Base-by-base conservation (phyloP, 192 early-diverging fungal species). In the Rhizophlyctis rosea region DNA sequence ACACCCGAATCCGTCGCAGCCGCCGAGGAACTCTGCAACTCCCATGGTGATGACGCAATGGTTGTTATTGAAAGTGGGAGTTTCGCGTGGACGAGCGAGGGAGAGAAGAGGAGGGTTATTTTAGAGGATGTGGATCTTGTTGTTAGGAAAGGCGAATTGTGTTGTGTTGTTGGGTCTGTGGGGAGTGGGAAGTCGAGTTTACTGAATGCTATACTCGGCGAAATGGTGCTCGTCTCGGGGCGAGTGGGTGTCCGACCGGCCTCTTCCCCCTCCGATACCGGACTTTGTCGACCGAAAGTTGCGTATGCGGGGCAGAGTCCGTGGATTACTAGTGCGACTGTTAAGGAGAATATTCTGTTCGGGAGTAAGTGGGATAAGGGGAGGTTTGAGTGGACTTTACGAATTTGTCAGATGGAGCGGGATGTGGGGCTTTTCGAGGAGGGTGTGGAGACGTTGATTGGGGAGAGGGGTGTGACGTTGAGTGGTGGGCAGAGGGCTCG, bases 401-500 rank as follows among this genome's bases (percentile, higher is more conserved):
- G 34, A n/a, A 77, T 61, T 4, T 73, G 73, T 39, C 71, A 64
- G 3, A 66, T 82, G 72, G 76, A 77, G 16, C 48, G 50, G 13
- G 81, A 82, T 44, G 50, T 80, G n/a, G 0, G 23, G 35, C 54
- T 54, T 2, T 73, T 79, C 33, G 59, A 44, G 13, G 29, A 73
- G 2, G 63, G 73, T 2, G 58, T 63, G 1, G 50, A 64, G 4
- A 80, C 77, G 2, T 7, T 80, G 9, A 57, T 82, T 34, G 73
- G 73, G 2, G 80, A 82, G 53, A 25, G 71, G 11, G 79, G 79
- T 53, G 64, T 72, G 5, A 73, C 69, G 34, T 48, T 82, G 5
- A 48, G 31, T 28, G 81, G 81, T 16, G 81, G 81, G 0, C 81
- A 82, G 64, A 34, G 72, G 1, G 77, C 81, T 3, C 61, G 81